Evolutionary conservation across 495 filamentous ascomycete species (phyloP).

Genomic region (Aspergillus nanangensis): DNA sequence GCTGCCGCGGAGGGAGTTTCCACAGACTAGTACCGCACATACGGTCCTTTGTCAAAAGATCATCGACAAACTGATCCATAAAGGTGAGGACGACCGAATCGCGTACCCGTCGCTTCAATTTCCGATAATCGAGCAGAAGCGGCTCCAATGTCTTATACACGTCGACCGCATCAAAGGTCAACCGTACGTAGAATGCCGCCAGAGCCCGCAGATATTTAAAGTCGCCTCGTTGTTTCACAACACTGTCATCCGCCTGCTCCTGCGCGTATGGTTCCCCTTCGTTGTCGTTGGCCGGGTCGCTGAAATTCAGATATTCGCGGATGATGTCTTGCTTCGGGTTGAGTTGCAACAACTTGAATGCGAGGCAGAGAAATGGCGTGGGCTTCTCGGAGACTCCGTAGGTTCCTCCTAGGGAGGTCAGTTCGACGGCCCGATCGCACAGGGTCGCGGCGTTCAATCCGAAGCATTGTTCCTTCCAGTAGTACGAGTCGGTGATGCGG

Average conservation of each 20-base stretch:
- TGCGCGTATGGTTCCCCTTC: slow-evolving; percentile 13
- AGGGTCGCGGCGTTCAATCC: slow-evolving; percentile 87
- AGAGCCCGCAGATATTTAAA: slow-evolving; percentile 89
- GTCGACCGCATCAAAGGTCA: slow-evolving; percentile 79
- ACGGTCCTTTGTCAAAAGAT: slow-evolving; percentile 82
- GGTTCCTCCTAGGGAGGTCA: slow-evolving; percentile 80
- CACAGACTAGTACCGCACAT: slow-evolving; percentile 89
- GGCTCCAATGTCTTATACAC: slow-evolving; percentile 81
- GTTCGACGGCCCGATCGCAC: slow-evolving; percentile 81
- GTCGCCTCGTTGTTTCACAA: slow-evolving; percentile 55
- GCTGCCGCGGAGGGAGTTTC: slow-evolving; percentile 78
- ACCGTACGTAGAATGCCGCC: slow-evolving; percentile 86
- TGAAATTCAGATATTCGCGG: slow-evolving; percentile 69
- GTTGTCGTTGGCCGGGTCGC: slow-evolving; percentile 37
- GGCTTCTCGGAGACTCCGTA: slow-evolving; percentile 78
- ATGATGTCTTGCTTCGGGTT: slow-evolving; percentile 74
- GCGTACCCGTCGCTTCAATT: slow-evolving; percentile 69
- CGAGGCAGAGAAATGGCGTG: slow-evolving; percentile 88
- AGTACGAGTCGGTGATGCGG: slow-evolving; percentile 89
- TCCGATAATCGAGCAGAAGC: slow-evolving; percentile 75
- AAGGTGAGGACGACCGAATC: slow-evolving; percentile 68
- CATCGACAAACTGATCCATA: slow-evolving; percentile 93
- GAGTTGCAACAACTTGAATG: slow-evolving; percentile 91
- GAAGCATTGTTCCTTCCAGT: slow-evolving; percentile 99
- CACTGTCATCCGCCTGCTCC: slow-evolving; percentile 15